Percentiles rank a stretch among this genome's conserved stretches.
Conservation (phyloP, 108 stramenopile species). For the Parmales sp. region DNA sequence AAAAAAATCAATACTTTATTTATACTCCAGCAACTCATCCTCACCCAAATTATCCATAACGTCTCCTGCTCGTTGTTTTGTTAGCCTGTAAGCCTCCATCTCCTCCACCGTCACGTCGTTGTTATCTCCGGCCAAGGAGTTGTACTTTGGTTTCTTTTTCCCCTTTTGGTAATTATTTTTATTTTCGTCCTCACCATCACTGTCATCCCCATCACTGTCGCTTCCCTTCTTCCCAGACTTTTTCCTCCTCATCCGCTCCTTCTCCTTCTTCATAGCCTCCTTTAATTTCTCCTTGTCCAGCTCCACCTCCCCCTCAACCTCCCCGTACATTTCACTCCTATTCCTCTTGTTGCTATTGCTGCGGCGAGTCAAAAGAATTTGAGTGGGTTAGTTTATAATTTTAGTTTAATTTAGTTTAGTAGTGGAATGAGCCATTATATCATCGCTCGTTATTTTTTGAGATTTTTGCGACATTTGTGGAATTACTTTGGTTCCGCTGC, state of each 20-base stretch:
- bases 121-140: conserved; percentile 49
- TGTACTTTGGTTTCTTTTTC: conserved; percentile 68
- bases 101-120: conserved; percentile 83
- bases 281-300: conserved; percentile 70
- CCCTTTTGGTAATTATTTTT: background rate
- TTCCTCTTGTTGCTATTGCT: conserved; percentile 15
- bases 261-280: conserved; percentile 51
- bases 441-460: too few species aligned
- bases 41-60: conserved; percentile 73
- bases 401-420: too few species aligned
- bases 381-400: too few species aligned
- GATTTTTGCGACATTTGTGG: too few species aligned
- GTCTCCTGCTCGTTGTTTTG: conserved; percentile 50
- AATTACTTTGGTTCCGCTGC: too few species aligned
- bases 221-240: conserved; percentile 12
- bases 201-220: conserved; percentile 42
- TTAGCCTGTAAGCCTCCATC: conserved; percentile 89
- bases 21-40: conserved; percentile 66
- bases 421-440: too few species aligned
- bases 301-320: conserved; percentile 46
- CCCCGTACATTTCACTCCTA: conserved; percentile 74
- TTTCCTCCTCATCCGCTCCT: conserved; percentile 17
- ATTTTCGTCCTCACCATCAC: conserved; percentile 1
- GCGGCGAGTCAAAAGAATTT: too few species aligned
- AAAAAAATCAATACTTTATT: too few species aligned